Base-by-base conservation (phyloP, 345 rosid genomes). In the Heritiera fomes region DNA sequence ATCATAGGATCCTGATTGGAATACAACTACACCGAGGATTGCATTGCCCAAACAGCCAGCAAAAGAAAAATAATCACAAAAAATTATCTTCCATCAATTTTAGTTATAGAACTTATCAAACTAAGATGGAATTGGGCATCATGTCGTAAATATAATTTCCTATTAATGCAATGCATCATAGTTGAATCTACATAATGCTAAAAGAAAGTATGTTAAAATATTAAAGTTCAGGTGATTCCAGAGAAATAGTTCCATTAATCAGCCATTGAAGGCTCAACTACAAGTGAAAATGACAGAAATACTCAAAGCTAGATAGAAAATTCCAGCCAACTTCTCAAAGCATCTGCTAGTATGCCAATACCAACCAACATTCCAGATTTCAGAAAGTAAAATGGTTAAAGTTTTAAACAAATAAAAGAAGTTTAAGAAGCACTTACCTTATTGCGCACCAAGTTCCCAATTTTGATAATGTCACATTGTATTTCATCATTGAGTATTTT, bases 381-480 rank as follows among this genome's bases (percentile, higher is more conserved):
- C 40, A 30, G 1, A 32, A 30, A 71, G 75, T 71, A 30, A 50
- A 49, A 49, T 30, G 45, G 59, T 38, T 32, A 49, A 49, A 49
- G 0, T 71, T 50, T 49, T 30, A 49, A 49, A 7, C 75, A 49
- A 49, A 49, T 69, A 23, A 47, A 71, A 49, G 43, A 10, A 71
- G 50, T 49, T 28, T 62, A 50, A 59, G 65, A 52, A 71, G 70
- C 9, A 45, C 67, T 53, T 55, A 96, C 98, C 99, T 89, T 94
- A 67, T 90, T 96, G 65, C 90, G 89, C 70, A 94, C 96, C 85
- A 96, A 85, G 84, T 77, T 86, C 64, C 95, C 93, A 58, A 96
- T 96, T 87, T 92, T 92, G 83, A 92, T 94, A 71, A 94, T 85
- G 82, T 94, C 99, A 52, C 95, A 96, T n/a, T 90, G 94, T 89